Base-by-base conservation (phyloP, 2,329 filamentous ascomycete genomes). In the Ophiostoma perfectum region DNA sequence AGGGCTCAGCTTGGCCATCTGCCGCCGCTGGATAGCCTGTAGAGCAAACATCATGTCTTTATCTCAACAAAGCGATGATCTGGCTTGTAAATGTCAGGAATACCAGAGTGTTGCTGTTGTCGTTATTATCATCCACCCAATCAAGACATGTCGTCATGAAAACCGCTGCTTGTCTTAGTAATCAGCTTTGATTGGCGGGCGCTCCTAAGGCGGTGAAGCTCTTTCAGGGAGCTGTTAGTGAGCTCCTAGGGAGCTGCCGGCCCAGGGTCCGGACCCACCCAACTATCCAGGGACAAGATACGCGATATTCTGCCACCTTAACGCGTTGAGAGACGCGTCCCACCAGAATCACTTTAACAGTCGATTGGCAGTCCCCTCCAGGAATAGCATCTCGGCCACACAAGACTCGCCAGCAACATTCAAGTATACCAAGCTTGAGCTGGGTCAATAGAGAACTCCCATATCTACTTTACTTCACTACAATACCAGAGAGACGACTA, bases 11-110 rank as follows among this genome's bases (percentile, higher is more conserved):
- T 65, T 73, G 67, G 65, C 75, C 70, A 62, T 71, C 45, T 69
- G 68, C 18, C 74, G 69, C 44, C 76, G 74, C 11, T 75, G 70
- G 1, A 69, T 11, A 38, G 62, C 74, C 71, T 69, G 75, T 72
- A 64, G 65, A 75, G 69, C 64, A 78, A 66, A 63, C 68, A 68
- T 70, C n/a, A 14, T 63, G 12, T 11, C 5, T 1, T n/a, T n/a
- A 8, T 18, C 41, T 41, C 8, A 49, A 16, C n/a, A 52, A n/a
- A 2, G 27, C 14, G 49, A 5, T n/a, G n/a, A 3, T 6, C 14
- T n/a, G 49, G 16, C 49, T 7, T n/a, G 14, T 18, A 18, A 6
- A 27, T 27, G 27, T 27, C 27, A 27, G 27, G 27, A 27, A 27
- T 27, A 27, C 27, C 27, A 27, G 27, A 27, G 27, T 9, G 11